Evolutionary conservation across 768 basidiomycete genomes (phyloP).

Genomic region (Agaricus bisporus): DNA sequence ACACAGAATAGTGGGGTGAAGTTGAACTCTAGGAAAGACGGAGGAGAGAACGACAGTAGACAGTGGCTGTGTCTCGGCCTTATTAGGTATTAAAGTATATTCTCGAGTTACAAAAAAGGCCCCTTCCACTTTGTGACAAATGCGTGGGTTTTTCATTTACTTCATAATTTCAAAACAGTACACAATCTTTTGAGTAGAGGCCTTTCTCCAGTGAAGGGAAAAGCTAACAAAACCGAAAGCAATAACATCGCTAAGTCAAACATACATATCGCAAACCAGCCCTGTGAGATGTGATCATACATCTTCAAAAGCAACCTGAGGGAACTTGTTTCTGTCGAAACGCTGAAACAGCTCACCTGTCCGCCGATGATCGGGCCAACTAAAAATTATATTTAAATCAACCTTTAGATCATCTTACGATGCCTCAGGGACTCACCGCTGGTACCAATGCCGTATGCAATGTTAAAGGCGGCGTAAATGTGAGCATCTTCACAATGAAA

Average conservation of each 20-base stretch:
- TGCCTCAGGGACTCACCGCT: slow-evolving; percentile 34
- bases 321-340: not conserved
- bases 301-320: slow-evolving; percentile 32
- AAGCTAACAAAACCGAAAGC: slow-evolving; percentile 30
- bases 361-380: slow-evolving; percentile 71
- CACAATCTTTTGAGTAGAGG: slow-evolving; percentile 23
- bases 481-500: slow-evolving; percentile 50
- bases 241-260: slow-evolving; percentile 38
- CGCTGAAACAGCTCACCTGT: slow-evolving; percentile 33
- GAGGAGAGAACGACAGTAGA: too few species aligned
- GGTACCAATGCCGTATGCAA: slow-evolving; percentile 63
- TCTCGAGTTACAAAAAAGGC: not conserved
- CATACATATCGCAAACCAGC: slow-evolving; percentile 57
- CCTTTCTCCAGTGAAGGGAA: slow-evolving; percentile 44
- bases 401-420: not conserved
- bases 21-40: too few species aligned
- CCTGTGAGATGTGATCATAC: slow-evolving; percentile 46
- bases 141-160: not conserved
- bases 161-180: not conserved
- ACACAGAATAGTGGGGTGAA: too few species aligned
- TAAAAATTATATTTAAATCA: slow-evolving; percentile 17
- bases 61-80: too few species aligned
- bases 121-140: not conserved
- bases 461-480: slow-evolving; percentile 69
- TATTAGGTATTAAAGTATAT: too few species aligned